These are phyloP conservation scores for Populus davidiana DNA, from an alignment of 345 rosid genomes.

Conservation along the genomic window DNA sequence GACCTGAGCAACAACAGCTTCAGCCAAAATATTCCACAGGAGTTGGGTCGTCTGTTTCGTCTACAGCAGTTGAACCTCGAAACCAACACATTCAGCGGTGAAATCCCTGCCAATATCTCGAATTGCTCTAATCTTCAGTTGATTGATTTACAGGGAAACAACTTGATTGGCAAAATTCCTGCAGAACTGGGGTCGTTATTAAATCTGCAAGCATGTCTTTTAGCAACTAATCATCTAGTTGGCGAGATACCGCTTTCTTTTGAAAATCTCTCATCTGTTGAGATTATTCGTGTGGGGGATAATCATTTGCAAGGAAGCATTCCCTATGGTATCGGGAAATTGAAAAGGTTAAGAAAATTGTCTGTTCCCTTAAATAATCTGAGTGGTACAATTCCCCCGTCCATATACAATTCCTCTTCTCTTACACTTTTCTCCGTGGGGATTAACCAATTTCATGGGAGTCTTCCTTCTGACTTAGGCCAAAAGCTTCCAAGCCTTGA, in stretches of 20 bases:
- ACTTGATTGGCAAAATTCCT: not conserved
- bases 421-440: not conserved
- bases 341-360: not conserved
- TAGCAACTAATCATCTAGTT: not conserved
- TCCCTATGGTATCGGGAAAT: not conserved
- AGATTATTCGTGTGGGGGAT: accelerated
- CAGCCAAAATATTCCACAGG: slow-evolving; percentile 18
- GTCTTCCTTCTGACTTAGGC: not conserved
- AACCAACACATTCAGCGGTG: slow-evolving; percentile 24
- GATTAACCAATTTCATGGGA: slow-evolving; percentile 15
- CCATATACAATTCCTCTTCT: slow-evolving; percentile 8
- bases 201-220: not conserved
- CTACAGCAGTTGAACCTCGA: slow-evolving; percentile 10
- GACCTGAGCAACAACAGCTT: slow-evolving; percentile 21
- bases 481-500: slow-evolving; percentile 13
- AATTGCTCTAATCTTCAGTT: not conserved
- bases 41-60: slow-evolving; percentile 27
- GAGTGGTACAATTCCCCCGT: not conserved
- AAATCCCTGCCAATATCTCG: slow-evolving; percentile 19
- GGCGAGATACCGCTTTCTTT: not conserved
- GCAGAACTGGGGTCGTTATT: slow-evolving; percentile 4
- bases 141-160: accelerated
- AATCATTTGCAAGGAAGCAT: not conserved
- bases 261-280: not conserved
- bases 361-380: not conserved